Base-by-base conservation (phyloP, 2,329 filamentous ascomycete genomes). In the Cercospora berteroae region DNA sequence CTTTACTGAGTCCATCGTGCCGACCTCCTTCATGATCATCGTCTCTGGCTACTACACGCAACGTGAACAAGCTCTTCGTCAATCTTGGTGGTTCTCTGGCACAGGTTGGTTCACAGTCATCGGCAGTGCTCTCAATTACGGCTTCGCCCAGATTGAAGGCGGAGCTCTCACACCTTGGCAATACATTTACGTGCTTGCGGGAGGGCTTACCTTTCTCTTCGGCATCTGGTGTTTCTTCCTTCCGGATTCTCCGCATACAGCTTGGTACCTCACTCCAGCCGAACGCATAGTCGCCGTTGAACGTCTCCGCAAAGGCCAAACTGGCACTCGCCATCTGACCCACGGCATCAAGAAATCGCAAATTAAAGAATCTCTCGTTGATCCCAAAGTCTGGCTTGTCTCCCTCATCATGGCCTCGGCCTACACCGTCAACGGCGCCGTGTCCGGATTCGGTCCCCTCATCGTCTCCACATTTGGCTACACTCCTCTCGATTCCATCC, bases 371-470 rank as follows among this genome's bases (percentile, higher is more conserved):
- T 80, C 86, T 0, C 74, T 84, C 9, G 68, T 81, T 0, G 87
- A 89, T 67, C 71, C 81, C 18, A 88, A 89, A 74, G 87, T 85
- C 0, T 89, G 85, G 84, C 55, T 69, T 3, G 29, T 70, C 5
- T 27, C 59, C 12, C 31, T 67, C 36, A 64, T 67, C 27, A 56
- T 59, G 20, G 23, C 63, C 3, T 62, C 64, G 3, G 33, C 39
- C 9, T 60, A 63, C 48, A 66, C 69, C 4, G 60, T 64, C 20
- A 71, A 69, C 29, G 69, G 69, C 48, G 67, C 58, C n/a, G 69
- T 25, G 2, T 67, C n/a, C 10, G 42, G 20, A 63, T 42, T 48
- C 20, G 58, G 58, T 3, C 58, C 58, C 10, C 58, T 60, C 20
- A 60, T 60, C 12, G 58, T 60, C 12, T 60, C 58, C 10, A 60